Conservation (phyloP, 352 stramenopile genomes). For the Achlya hypogyna region DNA sequence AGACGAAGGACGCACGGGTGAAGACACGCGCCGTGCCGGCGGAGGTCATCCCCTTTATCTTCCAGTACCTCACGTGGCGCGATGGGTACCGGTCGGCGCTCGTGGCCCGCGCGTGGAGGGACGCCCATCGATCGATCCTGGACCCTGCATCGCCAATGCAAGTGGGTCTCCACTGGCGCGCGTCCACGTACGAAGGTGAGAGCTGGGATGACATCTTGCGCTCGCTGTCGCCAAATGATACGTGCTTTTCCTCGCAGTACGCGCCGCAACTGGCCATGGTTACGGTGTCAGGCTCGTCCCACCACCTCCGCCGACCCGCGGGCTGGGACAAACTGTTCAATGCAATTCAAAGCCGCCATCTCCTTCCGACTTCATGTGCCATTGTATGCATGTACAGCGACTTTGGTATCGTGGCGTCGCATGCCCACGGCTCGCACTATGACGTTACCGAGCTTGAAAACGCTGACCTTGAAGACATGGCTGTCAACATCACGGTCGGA, state of each 20-base stretch:
- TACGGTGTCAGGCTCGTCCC: background rate
- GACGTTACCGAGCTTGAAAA: slow-evolving; percentile 1
- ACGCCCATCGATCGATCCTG: background rate
- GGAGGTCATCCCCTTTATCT: slow-evolving; percentile 11
- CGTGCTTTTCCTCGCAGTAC: background rate
- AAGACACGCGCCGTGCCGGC: background rate
- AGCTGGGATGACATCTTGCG: slow-evolving; percentile 13
- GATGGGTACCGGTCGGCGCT: slow-evolving; percentile 1
- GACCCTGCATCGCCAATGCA: background rate
- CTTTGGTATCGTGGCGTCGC: background rate
- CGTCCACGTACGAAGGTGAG: background rate
- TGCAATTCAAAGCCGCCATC: background rate
- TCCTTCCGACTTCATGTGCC: background rate
- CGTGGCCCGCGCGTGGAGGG: slow-evolving; percentile 6
- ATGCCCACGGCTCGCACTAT: background rate
- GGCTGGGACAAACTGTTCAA: slow-evolving; percentile 17
- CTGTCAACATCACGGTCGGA: slow-evolving; percentile 32
- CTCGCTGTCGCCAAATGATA: background rate
- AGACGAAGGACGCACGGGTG: background rate
- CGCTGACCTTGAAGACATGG: slow-evolving; percentile 14
- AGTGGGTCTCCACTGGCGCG: background rate
- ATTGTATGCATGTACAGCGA: slow-evolving; percentile 20
- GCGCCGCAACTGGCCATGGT: slow-evolving; percentile 7
- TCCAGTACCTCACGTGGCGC: slow-evolving; percentile 13
- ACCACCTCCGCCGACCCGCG: slow-evolving; percentile 2